Evolutionary conservation across 495 filamentous ascomycete genomes (phyloP).

Genomic region (Articulospora tetracladia): DNA sequence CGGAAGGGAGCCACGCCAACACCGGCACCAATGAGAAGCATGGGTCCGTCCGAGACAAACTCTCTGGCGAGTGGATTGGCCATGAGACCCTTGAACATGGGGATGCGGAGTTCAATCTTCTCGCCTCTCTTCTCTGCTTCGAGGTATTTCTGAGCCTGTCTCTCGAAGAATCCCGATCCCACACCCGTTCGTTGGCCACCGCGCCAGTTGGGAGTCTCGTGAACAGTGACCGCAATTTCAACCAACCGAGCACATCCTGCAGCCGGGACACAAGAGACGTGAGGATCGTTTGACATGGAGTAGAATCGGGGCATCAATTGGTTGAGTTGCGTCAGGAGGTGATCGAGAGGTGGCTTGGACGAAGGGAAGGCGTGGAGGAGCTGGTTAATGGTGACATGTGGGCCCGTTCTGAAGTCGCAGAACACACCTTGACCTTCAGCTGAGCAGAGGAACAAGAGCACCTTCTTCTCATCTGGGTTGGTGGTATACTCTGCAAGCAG

Average conservation of each 20-base stretch:
- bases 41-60: constrained; percentile 88
- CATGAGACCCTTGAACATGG: constrained; percentile 99
- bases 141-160: constrained; percentile 66
- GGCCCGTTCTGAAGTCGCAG: constrained; percentile 90
- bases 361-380: constrained; percentile 90
- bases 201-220: constrained; percentile 80
- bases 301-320: constrained; percentile 97
- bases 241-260: constrained; percentile 74
- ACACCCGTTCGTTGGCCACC: constrained; percentile 63
- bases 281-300: constrained; percentile 93
- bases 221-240: constrained; percentile 92
- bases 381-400: constrained; percentile 79
- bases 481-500: constrained; percentile 80
- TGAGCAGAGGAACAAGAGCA: constrained; percentile 78
- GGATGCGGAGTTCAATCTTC: constrained; percentile 64
- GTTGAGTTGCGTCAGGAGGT: constrained; percentile 74
- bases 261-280: constrained; percentile 66
- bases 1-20: constrained; percentile 97
- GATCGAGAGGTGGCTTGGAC: constrained; percentile 76
- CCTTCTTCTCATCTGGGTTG: constrained; percentile 78
- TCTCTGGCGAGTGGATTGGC: constrained; percentile 88
- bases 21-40: constrained; percentile 95
- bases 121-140: constrained; percentile 56
- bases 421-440: constrained; percentile 92
- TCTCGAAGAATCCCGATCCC: constrained; percentile 82